Conservation (phyloP, 305 asterid genomes). For the Solanum hybrid region DNA sequence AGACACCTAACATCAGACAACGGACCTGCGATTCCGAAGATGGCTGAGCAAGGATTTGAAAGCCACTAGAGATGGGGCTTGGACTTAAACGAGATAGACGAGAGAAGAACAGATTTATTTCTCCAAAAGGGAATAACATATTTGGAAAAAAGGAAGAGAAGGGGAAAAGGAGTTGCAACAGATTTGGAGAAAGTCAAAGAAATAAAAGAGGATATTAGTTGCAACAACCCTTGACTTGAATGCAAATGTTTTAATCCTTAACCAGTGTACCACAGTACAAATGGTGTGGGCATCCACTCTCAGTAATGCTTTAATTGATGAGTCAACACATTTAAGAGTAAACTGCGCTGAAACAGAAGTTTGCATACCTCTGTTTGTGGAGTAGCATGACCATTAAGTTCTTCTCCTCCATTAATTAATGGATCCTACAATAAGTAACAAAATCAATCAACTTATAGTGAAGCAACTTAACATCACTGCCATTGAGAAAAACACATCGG, state of each 20-base stretch:
- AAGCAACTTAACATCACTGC: background rate
- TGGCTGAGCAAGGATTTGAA: background rate
- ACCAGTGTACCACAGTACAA: background rate
- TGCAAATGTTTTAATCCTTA: background rate
- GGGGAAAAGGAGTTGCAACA: background rate
- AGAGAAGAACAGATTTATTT: background rate
- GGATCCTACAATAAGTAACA: constrained; percentile 16
- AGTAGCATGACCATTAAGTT: constrained; percentile 28
- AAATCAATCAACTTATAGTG: background rate
- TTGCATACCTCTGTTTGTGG: constrained; percentile 46
- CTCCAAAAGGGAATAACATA: background rate
- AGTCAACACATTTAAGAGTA: background rate
- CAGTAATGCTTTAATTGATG: background rate
- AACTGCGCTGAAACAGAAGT: background rate
- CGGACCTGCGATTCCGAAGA: background rate
- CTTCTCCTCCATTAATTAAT: constrained; percentile 38
- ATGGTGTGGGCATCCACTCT: background rate
- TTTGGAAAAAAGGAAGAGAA: background rate
- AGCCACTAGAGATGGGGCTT: background rate
- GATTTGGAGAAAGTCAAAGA: background rate
- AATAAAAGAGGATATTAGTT: background rate
- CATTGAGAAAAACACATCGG: background rate
- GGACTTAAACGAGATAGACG: background rate
- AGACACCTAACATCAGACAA: background rate
- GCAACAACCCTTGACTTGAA: background rate